Evolutionary conservation across 306 rosid species (phyloP).

Genomic region (Ziziphus jujuba): DNA sequence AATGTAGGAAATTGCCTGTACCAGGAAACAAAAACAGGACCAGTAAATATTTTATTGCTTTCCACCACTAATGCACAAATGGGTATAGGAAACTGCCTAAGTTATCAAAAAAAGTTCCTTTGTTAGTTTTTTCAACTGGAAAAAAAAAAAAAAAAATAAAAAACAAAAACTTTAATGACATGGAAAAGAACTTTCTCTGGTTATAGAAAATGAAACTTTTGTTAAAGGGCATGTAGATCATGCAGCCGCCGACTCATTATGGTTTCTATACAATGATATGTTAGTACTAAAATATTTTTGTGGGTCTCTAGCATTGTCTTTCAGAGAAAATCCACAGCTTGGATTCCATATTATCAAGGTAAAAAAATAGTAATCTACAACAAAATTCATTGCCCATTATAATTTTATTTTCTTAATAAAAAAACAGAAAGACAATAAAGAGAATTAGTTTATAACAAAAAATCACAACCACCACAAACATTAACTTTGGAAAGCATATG

Average conservation of each 20-base stretch:
- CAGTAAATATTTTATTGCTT: slow-evolving; percentile 10
- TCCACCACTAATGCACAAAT: not conserved
- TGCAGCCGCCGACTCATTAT: slow-evolving; percentile 30
- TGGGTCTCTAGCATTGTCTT: slow-evolving; percentile 8
- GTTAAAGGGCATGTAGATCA: slow-evolving; percentile 15
- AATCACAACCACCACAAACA: no score
- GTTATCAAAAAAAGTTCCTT: no score
- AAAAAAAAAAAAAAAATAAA: no score
- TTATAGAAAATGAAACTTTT: slow-evolving; percentile 31
- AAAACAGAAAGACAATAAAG: no score
- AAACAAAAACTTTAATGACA: slow-evolving; percentile 14
- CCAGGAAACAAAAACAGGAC: slow-evolving; percentile 25
- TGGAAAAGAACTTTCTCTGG: slow-evolving; percentile 10
- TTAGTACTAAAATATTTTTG: slow-evolving; percentile 27
- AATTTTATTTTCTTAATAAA: no score
- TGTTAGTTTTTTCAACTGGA: no score
- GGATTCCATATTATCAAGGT: slow-evolving; percentile 23
- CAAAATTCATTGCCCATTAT: no score
- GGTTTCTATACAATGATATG: slow-evolving; percentile 19
- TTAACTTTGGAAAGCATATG: no score
- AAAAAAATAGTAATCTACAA: no score
- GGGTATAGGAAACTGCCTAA: not conserved
- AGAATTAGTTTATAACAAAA: no score
- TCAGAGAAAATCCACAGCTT: slow-evolving; percentile 28
- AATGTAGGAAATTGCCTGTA: slow-evolving; percentile 75